Conservation (phyloP, 1,284 basidiomycete species). For the Heterobasidion annosum region DNA sequence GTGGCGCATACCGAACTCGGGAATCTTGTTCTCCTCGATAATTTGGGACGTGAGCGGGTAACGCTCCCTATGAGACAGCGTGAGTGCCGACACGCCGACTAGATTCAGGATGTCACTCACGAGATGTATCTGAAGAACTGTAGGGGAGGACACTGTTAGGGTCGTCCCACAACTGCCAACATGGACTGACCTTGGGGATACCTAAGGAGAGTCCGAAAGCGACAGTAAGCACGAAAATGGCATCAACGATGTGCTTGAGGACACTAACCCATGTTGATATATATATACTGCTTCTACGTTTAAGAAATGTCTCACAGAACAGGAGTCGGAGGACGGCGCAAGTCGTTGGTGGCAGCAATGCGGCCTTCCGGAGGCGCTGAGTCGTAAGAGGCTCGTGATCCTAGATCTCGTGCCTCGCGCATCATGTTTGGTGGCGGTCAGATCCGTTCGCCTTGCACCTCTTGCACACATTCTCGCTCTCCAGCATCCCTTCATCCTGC, state of each 20-base stretch:
- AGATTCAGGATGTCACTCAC: slow-evolving; percentile 30
- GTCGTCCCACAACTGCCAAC: neutral
- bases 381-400: too few species aligned
- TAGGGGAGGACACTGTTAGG: neutral
- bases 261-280: slow-evolving; percentile 12
- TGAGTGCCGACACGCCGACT: slow-evolving; percentile 6
- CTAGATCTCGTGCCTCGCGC: neutral
- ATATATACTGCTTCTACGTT: neutral
- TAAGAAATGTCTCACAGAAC: neutral
- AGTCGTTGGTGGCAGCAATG: neutral
- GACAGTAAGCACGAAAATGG: neutral
- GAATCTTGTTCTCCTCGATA: slow-evolving; percentile 95
- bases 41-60: slow-evolving; percentile 98
- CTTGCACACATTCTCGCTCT: neutral
- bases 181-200: slow-evolving; percentile 16
- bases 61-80: slow-evolving; percentile 61
- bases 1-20: slow-evolving; percentile 67
- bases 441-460: neutral
- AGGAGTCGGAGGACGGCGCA: neutral
- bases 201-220: slow-evolving; percentile 6
- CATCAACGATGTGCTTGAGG: neutral
- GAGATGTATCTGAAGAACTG: slow-evolving; percentile 83
- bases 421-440: neutral
- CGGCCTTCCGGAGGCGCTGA: too few species aligned
- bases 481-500: too few species aligned